Evolutionary conservation across 2,329 filamentous ascomycete species (phyloP), one percentile per base, ranked within the genome.

Genomic region (Arthrobotrys pseudoclavata): DNA sequence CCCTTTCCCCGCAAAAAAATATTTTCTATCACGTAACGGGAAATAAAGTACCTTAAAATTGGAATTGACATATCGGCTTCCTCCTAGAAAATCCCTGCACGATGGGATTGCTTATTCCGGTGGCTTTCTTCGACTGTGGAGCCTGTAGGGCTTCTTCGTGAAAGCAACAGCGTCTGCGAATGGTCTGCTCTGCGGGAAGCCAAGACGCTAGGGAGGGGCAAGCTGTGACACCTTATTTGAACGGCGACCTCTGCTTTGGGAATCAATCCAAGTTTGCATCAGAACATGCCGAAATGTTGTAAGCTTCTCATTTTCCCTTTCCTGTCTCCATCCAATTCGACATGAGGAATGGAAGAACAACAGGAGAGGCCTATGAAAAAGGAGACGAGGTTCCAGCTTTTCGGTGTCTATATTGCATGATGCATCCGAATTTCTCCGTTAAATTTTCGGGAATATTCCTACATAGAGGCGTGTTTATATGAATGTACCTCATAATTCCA

Each of bases 191-290:
- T 47, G 55, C 67, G 61, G 71, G 72, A 69, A 76, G 72, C 72
- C 72, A 76, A 76, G 72, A 61, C 60, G 72, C 72, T 76, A 76
- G 52, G 34, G 42, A 55, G 55, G 57, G 57, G 66, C 72, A 34
- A 60, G 64, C 47, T 66, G 66, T 66, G 72, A 76, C 72, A 76
- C 64, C 72, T 76, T 76, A 76, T 76, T 76, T 76, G 72, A 76
- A 76, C 72, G 72, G 72, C 72, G 72, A 76, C 72, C 72, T 76
- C 72, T 70, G 15, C 45, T 70, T 76, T 76, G 72, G 72, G 72
- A 76, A 76, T 47, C 15, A 60, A 72, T 66, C 45, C 69, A 52
- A 29, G 60, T 75, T 64, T 69, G 64, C 71, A 69, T 76, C 71
- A 69, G 37, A 68, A 61, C 60, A 63, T 48, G 45, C 45, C 60